Evolutionary conservation across 2,329 filamentous ascomycete species (phyloP), one percentile per base, ranked within the genome.

Genomic region (Fusarium nurragi): DNA sequence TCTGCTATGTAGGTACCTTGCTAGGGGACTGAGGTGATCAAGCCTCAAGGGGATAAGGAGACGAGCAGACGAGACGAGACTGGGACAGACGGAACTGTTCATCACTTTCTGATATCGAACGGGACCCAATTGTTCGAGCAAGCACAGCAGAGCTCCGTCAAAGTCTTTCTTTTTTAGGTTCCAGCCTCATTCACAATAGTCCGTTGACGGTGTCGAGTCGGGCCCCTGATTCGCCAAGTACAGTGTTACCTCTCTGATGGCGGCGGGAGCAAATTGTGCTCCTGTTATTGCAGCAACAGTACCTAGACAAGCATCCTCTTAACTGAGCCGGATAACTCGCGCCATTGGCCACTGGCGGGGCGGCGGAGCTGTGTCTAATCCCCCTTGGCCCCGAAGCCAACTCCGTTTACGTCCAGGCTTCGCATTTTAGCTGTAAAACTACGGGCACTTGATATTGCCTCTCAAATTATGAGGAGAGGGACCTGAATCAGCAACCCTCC

Each of bases 401-500:
- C 43, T 54, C 59, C 60, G 51, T 64, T 60, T 60, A 52, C 39
- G 60, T 64, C 32, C 60, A 65, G 44, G 60, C 60, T 60, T 52
- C 36, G 38, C 50, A 67, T 61, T 40, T 65, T 67, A 67, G 64
- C 34, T 65, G 55, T 48, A 62, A 65, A 61, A 56, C 64, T 67
- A 67, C 56, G 62, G 55, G 44, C 32, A 45, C 28, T 61, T 64
- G 39, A 66, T 59, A 68, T 68, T 68, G 49, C 54, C 63, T 67
- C 44, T 53, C 53, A 43, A 50, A 64, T 67, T 67, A 53, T 67
- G 49, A 61, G 54, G 59, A 66, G 58, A 64, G 46, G 34, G 30
- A 43, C 58, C 63, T 66, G 63, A 66, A 66, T 66, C 63, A 66
- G 49, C 49, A 67, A 57, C 63, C 57, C 56, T 62, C 63, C 53